phyloP scores from a whole-genome alignment of 768 basidiomycete genomes.

The Termitomyces sp. region DNA sequence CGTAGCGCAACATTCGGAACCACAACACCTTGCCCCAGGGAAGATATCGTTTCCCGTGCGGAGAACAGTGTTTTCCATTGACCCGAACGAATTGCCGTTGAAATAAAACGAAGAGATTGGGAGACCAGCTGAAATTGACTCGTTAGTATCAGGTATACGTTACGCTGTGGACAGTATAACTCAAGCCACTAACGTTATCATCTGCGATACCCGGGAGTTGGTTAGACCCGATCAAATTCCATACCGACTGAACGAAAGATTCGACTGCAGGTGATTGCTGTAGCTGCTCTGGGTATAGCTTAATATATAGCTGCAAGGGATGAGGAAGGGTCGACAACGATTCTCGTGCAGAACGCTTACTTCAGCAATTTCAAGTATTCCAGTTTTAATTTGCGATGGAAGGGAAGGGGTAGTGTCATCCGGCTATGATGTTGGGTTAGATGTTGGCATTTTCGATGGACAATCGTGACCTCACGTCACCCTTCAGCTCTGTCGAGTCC shows the following conservation, averaged over 20 bases:
- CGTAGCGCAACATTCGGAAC: conserved; percentile 89
- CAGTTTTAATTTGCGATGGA: conserved; percentile 86
- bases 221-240: conserved; percentile 77
- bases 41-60: conserved; percentile 71
- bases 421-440: conserved; percentile 33
- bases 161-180: neutral
- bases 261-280: conserved; percentile 57
- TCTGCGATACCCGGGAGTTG: conserved; percentile 66
- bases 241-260: conserved; percentile 82
- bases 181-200: conserved; percentile 51
- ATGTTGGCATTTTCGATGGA: conserved; percentile 6
- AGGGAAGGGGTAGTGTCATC: conserved; percentile 82
- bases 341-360: conserved; percentile 27
- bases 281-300: conserved; percentile 77
- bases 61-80: conserved; percentile 80
- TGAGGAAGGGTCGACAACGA: neutral
- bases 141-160: neutral
- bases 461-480: conserved; percentile 50
- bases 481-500: conserved; percentile 63
- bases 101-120: conserved; percentile 86
- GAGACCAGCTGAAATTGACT: conserved; percentile 65
- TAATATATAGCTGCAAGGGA: conserved; percentile 62
- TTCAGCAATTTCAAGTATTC: conserved; percentile 88
- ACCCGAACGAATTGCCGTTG: conserved; percentile 86
- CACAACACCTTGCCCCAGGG: conserved; percentile 85